phyloP scores from a whole-genome alignment of 768 basidiomycete genomes.

The Cystobasidiopsis lactophilus region DNA sequence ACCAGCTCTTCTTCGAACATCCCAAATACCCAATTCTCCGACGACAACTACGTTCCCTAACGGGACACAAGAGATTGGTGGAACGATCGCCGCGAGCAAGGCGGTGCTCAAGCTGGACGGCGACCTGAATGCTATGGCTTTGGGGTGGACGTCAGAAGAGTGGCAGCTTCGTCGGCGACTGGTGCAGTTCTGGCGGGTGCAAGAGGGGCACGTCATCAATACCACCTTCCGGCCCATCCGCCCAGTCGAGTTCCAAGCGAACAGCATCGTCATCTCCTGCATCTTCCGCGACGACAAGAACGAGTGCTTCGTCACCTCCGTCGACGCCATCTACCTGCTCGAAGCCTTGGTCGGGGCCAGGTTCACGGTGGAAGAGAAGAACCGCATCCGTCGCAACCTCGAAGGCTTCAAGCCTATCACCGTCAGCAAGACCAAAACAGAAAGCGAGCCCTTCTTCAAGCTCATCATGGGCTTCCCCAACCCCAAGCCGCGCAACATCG shows the following conservation, averaged over 20 bases:
- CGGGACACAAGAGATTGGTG: too few relatives aligned
- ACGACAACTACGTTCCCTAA: too few relatives aligned
- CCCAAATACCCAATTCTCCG: too few relatives aligned
- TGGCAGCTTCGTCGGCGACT: constrained; percentile 49
- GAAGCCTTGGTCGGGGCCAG: constrained; percentile 52
- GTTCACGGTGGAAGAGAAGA: constrained; percentile 90
- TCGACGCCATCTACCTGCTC: constrained; percentile 82
- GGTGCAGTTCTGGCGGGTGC: constrained; percentile 60
- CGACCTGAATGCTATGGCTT: constrained; percentile 27
- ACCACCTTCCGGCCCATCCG: constrained; percentile 54
- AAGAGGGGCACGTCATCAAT: constrained; percentile 52
- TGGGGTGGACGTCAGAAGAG: constrained; percentile 38
- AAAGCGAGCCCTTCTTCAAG: constrained; percentile 71
- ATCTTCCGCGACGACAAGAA: constrained; percentile 62
- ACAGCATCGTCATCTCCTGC: constrained; percentile 75
- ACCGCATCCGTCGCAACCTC: constrained; percentile 77
- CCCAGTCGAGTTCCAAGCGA: constrained; percentile 46
- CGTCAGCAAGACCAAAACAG: constrained; percentile 61
- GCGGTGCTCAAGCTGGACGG: constrained; percentile 23
- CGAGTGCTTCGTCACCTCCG: constrained; percentile 72
- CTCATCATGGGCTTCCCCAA: constrained; percentile 85
- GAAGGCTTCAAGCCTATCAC: constrained; percentile 81
- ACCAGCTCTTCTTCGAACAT: too few relatives aligned
- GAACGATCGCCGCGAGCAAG: too few relatives aligned
- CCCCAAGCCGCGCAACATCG: constrained; percentile 87